A percentile compares a stretch with the other conserved stretches of the same genome.
Evolutionary conservation across 2,329 filamentous ascomycete genomes (phyloP).

Genomic region (Cladosporium austrohemisphaericum): DNA sequence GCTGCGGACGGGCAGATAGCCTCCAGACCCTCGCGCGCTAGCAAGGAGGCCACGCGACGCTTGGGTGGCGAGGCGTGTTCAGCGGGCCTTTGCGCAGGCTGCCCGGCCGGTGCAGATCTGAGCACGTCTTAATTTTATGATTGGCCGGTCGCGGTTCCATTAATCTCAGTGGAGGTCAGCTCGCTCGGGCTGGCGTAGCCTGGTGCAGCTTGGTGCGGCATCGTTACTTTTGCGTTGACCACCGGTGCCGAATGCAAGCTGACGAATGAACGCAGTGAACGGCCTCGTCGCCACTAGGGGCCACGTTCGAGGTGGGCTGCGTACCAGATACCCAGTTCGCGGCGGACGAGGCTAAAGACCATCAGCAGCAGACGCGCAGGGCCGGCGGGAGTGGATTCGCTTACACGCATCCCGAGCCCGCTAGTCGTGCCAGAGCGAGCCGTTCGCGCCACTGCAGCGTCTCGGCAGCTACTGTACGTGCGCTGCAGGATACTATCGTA

Average conservation of each 20-base stretch:
- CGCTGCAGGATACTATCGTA: not conserved
- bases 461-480: constrained; percentile 11
- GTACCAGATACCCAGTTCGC: constrained; percentile 6
- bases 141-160: constrained; percentile 9
- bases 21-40: constrained; percentile 3
- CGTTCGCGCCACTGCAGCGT: constrained; percentile 13
- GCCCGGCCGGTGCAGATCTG: constrained; percentile 6
- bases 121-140: constrained; percentile 4
- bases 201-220: not conserved
- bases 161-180: constrained; percentile 15
- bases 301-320: not conserved
- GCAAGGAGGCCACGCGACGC: constrained; percentile 8
- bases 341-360: not conserved
- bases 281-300: not conserved
- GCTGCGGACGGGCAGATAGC: not conserved
- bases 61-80: constrained; percentile 14
- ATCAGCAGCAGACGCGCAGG: not conserved
- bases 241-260: not conserved
- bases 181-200: constrained; percentile 7
- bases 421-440: constrained; percentile 12
- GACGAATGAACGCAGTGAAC: constrained; percentile 4
- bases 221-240: constrained; percentile 2
- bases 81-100: constrained; percentile 7
- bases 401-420: constrained; percentile 9
- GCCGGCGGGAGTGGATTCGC: constrained; percentile 4